A percentile compares a stretch with the other conserved stretches of the same genome.
These are phyloP conservation scores for Trichoderma citrinoviride DNA, from an alignment of 2,329 filamentous ascomycete species.

Conservation along the genomic window DNA sequence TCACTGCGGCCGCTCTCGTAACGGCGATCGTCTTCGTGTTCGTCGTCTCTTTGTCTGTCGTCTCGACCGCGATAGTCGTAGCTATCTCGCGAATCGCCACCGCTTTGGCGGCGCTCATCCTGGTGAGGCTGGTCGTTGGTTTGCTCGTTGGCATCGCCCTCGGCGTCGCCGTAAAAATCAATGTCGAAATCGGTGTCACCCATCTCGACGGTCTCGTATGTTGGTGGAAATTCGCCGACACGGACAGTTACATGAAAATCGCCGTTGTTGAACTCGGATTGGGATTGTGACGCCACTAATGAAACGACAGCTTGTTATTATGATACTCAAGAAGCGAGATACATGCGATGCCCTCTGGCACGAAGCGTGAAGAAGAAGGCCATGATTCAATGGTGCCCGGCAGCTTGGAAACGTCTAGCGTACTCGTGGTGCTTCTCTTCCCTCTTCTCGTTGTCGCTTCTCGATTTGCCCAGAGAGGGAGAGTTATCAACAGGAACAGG, in stretches of 20 bases:
- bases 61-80: slow-evolving; percentile 34
- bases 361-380: neutral
- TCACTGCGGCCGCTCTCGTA: slow-evolving; percentile 28
- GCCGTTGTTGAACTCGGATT: neutral
- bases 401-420: neutral
- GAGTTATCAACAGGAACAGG: neutral
- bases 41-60: slow-evolving; percentile 31
- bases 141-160: slow-evolving; percentile 51
- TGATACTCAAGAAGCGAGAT: slow-evolving; percentile 11
- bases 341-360: slow-evolving; percentile 10
- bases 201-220: slow-evolving; percentile 44
- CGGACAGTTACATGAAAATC: slow-evolving; percentile 17
- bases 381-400: neutral
- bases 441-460: neutral
- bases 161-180: slow-evolving; percentile 63
- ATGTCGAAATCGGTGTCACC: slow-evolving; percentile 71
- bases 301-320: slow-evolving; percentile 17
- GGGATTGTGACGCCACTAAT: neutral
- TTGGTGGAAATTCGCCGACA: slow-evolving; percentile 21
- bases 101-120: slow-evolving; percentile 37
- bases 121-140: slow-evolving; percentile 45
- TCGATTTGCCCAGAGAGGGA: neutral
- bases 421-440: neutral
- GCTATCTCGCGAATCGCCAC: slow-evolving; percentile 26
- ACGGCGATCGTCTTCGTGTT: slow-evolving; percentile 36